Base-by-base conservation (phyloP, 1,284 basidiomycete species). In the Gymnopus androsaceus region DNA sequence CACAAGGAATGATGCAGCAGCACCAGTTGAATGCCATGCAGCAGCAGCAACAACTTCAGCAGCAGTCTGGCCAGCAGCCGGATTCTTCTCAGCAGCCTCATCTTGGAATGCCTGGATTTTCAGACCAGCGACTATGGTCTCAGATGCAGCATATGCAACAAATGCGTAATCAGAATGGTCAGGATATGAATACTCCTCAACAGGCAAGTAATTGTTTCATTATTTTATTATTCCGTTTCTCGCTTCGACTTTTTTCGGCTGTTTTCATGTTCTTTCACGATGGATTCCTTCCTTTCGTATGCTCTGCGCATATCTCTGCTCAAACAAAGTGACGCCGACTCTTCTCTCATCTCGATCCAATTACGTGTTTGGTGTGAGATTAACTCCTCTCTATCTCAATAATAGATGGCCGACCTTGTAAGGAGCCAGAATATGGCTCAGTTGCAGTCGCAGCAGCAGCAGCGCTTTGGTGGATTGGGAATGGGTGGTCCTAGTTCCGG, bases 91-190 rank as follows among this genome's bases (percentile, higher is more conserved):
- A 77, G 48, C 71, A 77, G 51, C 78, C 73, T 57, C 73, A 78
- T 61, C 63, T 50, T 42, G 49, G 72, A 60, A 71, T 79, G 63
- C 66, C 74, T 55, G 72, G 69, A 58, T 76, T 81, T 68, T 53
- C 75, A 55, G 82, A 85, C 63, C 76, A 79, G 34, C 76, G 78
- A 60, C 72, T 79, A 64, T 87, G 84, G 83, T 42, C 53, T 27
- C 46, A 44, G 42, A 48, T 50, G 48, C 77, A 79, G 68, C 80
- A 83, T 66, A 73, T 79, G 67, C 79, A 80, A 63, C 78, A 80
- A 60, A 70, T 75, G 37, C 76, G 75, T 63, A 72, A 72, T 51
- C 73, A 74, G 56, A 73, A 70, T 62, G 71, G 74, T 21, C 64
- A 62, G 53, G 78, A 81, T 62, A 72, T 81, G 63, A 66, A 68